Base-by-base conservation (phyloP, 163 green algal species). In the Chloroidium sp. region DNA sequence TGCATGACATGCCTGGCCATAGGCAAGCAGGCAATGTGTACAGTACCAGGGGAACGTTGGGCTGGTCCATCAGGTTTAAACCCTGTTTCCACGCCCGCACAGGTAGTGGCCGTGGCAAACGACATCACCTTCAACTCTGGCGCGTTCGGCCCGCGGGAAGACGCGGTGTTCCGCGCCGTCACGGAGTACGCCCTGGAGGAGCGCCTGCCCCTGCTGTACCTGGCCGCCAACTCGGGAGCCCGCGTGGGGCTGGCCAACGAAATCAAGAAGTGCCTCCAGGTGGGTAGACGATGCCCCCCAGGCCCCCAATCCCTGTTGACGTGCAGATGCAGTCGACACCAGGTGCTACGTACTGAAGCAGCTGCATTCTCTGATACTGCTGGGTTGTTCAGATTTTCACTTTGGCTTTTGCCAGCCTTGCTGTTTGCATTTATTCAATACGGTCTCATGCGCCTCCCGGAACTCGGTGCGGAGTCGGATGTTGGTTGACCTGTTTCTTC, bases 151-250 rank as follows among this genome's bases (percentile, higher is more conserved):
- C 94, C 94, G 0, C 76, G 83, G 12, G 96, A 99, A 87, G 95
- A 99, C 83, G 92, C 91, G 0, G 87, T 98, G 62, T 99, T 98
- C 92, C 69, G 87, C 1, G 91, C 88, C 4, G 91, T 88, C 1
- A 92, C 88, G 0, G 90, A 95, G 83, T 86, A 92, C 59, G 91
- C 95, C 0, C 87, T 97, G 75, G 80, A 89, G 62, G 79, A 95
- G 81, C 77, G 86, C 4, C 86, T 98, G 76, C 96, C 97, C 1
- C 86, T 98, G 14, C 78, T 99, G 3, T 99, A 99, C 88, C 86
- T 99, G 61, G 95, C 95, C 3, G 95, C 95, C 59, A 99, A 99
- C 86, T 94, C 88, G 67, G 94, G 94, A 14, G 95, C 95, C 8
- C 88, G 94, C 2, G 91, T 98, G 61, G 95, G 95, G 1, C 88